Evolutionary conservation across 495 filamentous ascomycete species (phyloP).

Genomic region (Tuber melanosporum): DNA sequence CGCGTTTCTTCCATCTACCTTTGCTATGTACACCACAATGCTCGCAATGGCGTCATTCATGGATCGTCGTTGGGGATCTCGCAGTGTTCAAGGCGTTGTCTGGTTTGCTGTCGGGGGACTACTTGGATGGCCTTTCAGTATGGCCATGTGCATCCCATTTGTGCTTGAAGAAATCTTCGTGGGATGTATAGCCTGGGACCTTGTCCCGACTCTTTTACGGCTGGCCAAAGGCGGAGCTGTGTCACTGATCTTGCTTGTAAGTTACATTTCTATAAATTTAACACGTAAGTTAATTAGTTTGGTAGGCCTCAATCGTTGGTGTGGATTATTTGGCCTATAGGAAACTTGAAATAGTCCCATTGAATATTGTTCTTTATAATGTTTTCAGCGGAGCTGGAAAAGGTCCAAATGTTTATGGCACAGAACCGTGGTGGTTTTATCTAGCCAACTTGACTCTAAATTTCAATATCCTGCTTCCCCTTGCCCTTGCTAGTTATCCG

Average conservation of each 20-base stretch:
- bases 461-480: conserved; percentile 87
- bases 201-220: conserved; percentile 53
- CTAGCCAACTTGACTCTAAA: conserved; percentile 85
- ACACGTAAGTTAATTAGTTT: conserved; percentile 14
- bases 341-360: conserved; percentile 67
- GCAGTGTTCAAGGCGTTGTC: conserved; percentile 73
- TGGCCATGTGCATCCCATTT: conserved; percentile 74
- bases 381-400: conserved; percentile 68
- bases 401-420: conserved; percentile 91
- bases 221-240: conserved; percentile 61
- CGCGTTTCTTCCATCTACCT: conserved; percentile 85
- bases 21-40: conserved; percentile 92
- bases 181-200: conserved; percentile 53
- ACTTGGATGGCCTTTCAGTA: conserved; percentile 91
- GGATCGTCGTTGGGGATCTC: conserved; percentile 68
- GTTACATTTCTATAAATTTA: conserved; percentile 40
- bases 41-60: conserved; percentile 82
- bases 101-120: conserved; percentile 89
- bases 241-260: conserved; percentile 63
- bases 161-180: conserved; percentile 68
- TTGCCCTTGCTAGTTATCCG: conserved; percentile 70
- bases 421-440: conserved; percentile 96
- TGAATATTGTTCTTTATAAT: conserved; percentile 95
- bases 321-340: conserved; percentile 79
- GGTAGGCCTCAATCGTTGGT: conserved; percentile 50